Conservation (phyloP, 2,329 filamentous ascomycete species). For the Trichoderma hamatum region DNA sequence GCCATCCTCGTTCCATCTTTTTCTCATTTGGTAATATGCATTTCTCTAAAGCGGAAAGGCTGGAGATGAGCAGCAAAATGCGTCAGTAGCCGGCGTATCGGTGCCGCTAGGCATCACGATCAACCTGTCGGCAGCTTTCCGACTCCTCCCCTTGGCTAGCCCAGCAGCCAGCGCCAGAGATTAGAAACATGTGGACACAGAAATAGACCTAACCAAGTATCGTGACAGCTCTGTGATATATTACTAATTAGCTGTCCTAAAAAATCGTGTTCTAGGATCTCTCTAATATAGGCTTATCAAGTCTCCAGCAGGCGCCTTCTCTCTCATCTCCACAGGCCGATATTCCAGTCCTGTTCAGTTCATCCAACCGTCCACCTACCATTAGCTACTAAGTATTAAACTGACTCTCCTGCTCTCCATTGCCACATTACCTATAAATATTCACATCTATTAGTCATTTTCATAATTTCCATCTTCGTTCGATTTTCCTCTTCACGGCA, state of each 20-base stretch:
- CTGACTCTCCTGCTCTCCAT: background rate
- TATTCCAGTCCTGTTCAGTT: background rate
- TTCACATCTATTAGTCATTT: background rate
- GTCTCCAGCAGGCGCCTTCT: background rate
- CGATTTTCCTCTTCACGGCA: background rate
- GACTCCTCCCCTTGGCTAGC: background rate
- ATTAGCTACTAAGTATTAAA: background rate
- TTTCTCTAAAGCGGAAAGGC: background rate
- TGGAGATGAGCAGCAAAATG: background rate
- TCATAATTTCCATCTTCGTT: too few species aligned
- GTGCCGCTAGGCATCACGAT: background rate
- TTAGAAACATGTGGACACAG: background rate
- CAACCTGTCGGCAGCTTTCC: background rate
- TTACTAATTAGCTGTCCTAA: background rate
- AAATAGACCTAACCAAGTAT: background rate
- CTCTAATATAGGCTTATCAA: background rate
- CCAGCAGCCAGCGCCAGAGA: background rate
- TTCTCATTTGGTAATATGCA: background rate
- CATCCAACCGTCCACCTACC: conserved; percentile 24
- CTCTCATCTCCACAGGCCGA: background rate
- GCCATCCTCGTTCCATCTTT: too few species aligned
- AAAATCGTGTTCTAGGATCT: background rate
- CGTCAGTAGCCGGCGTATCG: background rate
- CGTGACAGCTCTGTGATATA: background rate
- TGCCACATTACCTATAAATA: background rate